Evolutionary conservation across 2,329 filamentous ascomycete genomes (phyloP).

Genomic region (Penicillium brevicompactum): DNA sequence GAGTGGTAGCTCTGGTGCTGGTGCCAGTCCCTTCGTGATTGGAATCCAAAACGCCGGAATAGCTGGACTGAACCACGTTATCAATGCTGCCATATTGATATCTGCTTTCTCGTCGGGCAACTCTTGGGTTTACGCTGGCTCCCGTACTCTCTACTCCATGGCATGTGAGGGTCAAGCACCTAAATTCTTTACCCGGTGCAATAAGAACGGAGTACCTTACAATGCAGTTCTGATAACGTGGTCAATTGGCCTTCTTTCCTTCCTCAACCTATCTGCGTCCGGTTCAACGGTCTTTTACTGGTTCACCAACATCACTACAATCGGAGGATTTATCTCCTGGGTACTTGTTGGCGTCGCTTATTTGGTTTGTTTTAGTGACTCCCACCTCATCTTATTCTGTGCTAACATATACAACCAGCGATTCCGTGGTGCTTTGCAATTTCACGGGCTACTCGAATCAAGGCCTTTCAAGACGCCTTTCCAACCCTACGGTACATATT

Average conservation of each 20-base stretch:
- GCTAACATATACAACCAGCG: conserved; percentile 39
- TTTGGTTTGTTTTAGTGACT: conserved; percentile 37
- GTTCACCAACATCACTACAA: conserved; percentile 45
- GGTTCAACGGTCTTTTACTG: conserved; percentile 44
- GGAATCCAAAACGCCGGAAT: conserved; percentile 69
- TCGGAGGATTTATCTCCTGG: conserved; percentile 43
- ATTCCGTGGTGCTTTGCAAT: conserved; percentile 56
- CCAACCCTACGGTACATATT: conserved; percentile 56
- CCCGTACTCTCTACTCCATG: conserved; percentile 53
- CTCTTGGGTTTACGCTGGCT: conserved; percentile 59
- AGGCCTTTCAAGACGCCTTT: conserved; percentile 55
- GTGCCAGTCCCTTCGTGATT: conserved; percentile 65
- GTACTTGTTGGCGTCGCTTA: conserved; percentile 49
- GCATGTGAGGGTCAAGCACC: conserved; percentile 45
- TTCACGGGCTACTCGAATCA: conserved; percentile 46
- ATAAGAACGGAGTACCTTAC: conserved; percentile 56
- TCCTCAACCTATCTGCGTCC: conserved; percentile 38
- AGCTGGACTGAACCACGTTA: conserved; percentile 65
- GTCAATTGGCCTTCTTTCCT: conserved; percentile 36
- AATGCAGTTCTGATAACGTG: conserved; percentile 48
- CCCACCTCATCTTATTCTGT: conserved; percentile 40
- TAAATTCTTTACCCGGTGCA: conserved; percentile 44
- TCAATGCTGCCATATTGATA: conserved; percentile 74
- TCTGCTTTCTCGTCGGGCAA: conserved; percentile 71
- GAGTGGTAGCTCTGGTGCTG: conserved; percentile 34